Percentiles rank a stretch among this genome's conserved stretches.
These are phyloP conservation scores for Fusarium tupiense DNA, from an alignment of 2,329 filamentous ascomycete species.

Conservation along the genomic window DNA sequence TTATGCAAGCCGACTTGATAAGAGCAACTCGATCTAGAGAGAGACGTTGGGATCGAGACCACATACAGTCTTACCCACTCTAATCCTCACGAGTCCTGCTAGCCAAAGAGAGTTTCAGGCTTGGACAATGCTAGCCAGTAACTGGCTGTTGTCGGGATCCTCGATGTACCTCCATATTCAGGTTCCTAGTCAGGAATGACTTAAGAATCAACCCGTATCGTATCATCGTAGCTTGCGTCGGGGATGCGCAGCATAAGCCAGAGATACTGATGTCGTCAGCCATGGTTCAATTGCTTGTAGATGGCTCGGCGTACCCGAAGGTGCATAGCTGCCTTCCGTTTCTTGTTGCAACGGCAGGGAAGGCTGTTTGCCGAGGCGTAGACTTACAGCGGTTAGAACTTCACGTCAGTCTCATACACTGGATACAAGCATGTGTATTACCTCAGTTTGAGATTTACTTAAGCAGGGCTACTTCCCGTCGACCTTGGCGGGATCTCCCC, in stretches of 20 bases:
- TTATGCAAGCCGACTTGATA: background rate
- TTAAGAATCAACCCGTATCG: background rate
- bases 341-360: background rate
- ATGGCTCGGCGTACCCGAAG: background rate
- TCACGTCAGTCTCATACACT: background rate
- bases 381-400: background rate
- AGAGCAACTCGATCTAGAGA: background rate
- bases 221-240: background rate
- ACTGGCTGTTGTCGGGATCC: background rate
- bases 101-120: background rate
- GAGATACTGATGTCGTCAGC: background rate
- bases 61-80: background rate
- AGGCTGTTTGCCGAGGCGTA: background rate
- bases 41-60: too few species aligned
- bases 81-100: background rate
- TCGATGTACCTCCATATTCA: background rate
- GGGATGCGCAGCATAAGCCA: background rate
- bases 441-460: background rate
- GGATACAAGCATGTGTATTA: background rate
- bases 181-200: background rate
- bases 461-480: background rate
- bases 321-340: background rate
- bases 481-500: background rate
- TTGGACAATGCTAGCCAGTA: background rate
- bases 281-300: background rate